Conservation (phyloP, 140 eudicot species). For the Stevia rebaudiana region DNA sequence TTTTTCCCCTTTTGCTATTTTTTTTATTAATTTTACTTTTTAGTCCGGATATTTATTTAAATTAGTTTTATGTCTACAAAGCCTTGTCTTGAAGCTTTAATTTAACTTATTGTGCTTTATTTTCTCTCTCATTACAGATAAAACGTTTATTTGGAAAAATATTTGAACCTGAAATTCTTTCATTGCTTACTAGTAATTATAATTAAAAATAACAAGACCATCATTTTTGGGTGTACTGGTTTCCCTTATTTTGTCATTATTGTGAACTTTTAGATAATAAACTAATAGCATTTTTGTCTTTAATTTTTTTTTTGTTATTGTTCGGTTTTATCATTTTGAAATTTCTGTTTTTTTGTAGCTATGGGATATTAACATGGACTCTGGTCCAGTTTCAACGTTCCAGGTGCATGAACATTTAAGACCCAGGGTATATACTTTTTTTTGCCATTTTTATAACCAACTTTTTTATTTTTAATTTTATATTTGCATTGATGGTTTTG, state of each 20-base stretch:
- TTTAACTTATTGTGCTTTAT: too few species aligned
- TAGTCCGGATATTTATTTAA: not conserved
- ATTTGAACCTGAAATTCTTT: not conserved
- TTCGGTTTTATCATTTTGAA: conserved; percentile 15
- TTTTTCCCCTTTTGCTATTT: not conserved
- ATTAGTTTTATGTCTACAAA: conserved; percentile 2
- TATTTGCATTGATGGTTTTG: conserved; percentile 3
- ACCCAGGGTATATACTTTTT: conserved; percentile 52
- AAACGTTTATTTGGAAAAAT: not conserved
- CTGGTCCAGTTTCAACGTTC: conserved; percentile 91
- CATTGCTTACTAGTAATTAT: not conserved
- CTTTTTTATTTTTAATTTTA: conserved; percentile 2
- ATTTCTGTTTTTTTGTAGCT: conserved; percentile 46
- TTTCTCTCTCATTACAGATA: too few species aligned
- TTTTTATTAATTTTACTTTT: not conserved
- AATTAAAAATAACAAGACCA: not conserved
- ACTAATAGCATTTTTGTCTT: too few species aligned
- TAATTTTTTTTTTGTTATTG: conserved; percentile 7
- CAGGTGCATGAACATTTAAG: conserved; percentile 90
- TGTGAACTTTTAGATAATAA: not conserved
- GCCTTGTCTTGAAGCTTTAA: too few species aligned
- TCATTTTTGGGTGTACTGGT: not conserved
- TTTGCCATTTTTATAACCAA: not conserved
- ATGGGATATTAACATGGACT: conserved; percentile 98
- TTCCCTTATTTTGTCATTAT: not conserved